Evolutionary conservation across 2,329 filamentous ascomycete genomes (phyloP), one percentile per base, ranked within the genome.

Genomic region (Diaporthe sp.): DNA sequence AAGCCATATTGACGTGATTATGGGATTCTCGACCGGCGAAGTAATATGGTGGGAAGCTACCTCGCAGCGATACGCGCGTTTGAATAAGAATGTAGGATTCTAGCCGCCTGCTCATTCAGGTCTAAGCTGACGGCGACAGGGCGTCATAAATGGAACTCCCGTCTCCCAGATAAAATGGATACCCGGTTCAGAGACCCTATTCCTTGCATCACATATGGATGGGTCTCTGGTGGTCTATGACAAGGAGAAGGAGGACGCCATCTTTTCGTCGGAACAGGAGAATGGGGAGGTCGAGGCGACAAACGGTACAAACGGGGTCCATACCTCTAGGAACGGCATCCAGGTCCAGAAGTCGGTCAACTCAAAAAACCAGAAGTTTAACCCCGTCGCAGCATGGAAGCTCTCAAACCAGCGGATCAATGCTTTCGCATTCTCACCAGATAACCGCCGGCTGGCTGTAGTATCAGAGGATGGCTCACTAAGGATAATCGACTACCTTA

Each of bases 31-130:
- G 9, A 97, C 96, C 0, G 95, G 96, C 53, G 97, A 99, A 83
- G 95, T 99, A 65, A 96, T 99, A 77, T 99, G 97, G 97, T 98
- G 97, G 88, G 97, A 99, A 84, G 96, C 97, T 15, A 94, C 98
- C 81, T 96, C 95, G 53, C 96, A 98, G 81, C 95, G 97, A 82
- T 99, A 99, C 84, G 94, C 95, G 4, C 92, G 97, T 28, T 89
- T 99, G 80, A 99, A 99, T 83, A 99, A 99, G 86, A 98, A 98
- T 83, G 93, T 94, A 84, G 79, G 89, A n/a, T 13, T 13, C 53
- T 17, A 5, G 13, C n/a, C 3, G 8, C 9, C 7, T 34, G 15
- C 39, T 53, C 31, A 4, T 42, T 6, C 53, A 74, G 71, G 71
- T 55, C 58, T 72, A 75, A 78, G 57, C 81, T 78, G 42, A 77